Evolutionary conservation across 805 yeast genomes (phyloP).

Genomic region (Lipomyces kockii): DNA sequence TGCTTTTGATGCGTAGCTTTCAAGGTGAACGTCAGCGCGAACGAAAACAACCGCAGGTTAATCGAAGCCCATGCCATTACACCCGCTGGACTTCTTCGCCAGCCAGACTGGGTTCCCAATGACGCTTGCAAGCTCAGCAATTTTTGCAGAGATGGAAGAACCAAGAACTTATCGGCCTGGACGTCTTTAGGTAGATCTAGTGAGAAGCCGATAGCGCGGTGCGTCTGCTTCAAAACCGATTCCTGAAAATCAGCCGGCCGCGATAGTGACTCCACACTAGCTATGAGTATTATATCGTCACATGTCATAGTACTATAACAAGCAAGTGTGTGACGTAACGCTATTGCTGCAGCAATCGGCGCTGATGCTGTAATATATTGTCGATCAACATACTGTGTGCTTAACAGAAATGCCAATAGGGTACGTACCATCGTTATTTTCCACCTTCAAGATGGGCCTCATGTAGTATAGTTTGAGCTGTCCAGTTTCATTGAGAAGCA

Average conservation of each 20-base stretch:
- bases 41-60: conserved; percentile 71
- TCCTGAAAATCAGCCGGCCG: conserved; percentile 45
- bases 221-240: conserved; percentile 65
- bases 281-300: conserved; percentile 69
- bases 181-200: conserved; percentile 69
- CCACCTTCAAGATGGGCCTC: conserved; percentile 14
- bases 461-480: conserved; percentile 36
- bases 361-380: conserved; percentile 20
- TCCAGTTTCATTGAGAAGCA: conserved; percentile 31
- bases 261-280: conserved; percentile 54
- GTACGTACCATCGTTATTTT: conserved; percentile 18
- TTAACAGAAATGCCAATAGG: background rate
- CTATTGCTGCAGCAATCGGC: conserved; percentile 61
- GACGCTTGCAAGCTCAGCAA: conserved; percentile 70
- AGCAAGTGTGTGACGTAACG: conserved; percentile 68
- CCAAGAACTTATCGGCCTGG: conserved; percentile 72
- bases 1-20: conserved; percentile 57
- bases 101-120: conserved; percentile 58
- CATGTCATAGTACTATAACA: conserved; percentile 69
- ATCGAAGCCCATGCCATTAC: conserved; percentile 65
- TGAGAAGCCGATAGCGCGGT: conserved; percentile 73
- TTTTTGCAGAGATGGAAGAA: conserved; percentile 77
- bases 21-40: conserved; percentile 71
- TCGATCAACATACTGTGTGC: conserved; percentile 9
- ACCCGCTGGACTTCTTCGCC: conserved; percentile 52